Conservation (phyloP, 2,329 filamentous ascomycete species). For the Penicillium sp. region DNA sequence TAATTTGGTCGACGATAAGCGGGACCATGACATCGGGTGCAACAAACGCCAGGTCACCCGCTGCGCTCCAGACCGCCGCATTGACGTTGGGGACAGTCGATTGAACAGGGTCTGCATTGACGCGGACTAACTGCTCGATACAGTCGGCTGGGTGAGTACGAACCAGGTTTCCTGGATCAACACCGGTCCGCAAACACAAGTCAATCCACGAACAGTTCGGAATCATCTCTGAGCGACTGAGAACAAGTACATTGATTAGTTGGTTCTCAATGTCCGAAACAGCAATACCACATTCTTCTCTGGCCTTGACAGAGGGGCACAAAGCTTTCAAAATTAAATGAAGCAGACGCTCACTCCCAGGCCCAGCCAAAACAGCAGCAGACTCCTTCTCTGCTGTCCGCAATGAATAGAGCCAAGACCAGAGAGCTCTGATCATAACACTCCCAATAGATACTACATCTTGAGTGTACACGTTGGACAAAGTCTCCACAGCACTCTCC, state of each 20-base stretch:
- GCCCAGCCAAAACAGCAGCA: constrained; percentile 67
- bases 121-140: constrained; percentile 66
- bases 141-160: constrained; percentile 65
- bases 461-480: constrained; percentile 68
- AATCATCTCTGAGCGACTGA: constrained; percentile 77
- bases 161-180: constrained; percentile 82
- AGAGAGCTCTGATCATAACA: constrained; percentile 73
- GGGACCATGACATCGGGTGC: constrained; percentile 81
- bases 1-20: constrained; percentile 73
- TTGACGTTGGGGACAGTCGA: constrained; percentile 49
- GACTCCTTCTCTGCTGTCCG: constrained; percentile 77
- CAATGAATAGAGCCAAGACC: constrained; percentile 74
- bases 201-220: constrained; percentile 86
- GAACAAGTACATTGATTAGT: constrained; percentile 74
- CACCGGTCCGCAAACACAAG: constrained; percentile 73
- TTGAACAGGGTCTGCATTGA: constrained; percentile 52
- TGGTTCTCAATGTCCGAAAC: constrained; percentile 66
- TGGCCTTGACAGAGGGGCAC: constrained; percentile 36
- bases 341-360: constrained; percentile 64
- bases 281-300: constrained; percentile 37
- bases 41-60: constrained; percentile 90
- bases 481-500: constrained; percentile 61
- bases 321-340: constrained; percentile 57
- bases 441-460: constrained; percentile 62
- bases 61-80: constrained; percentile 77